These are phyloP conservation scores for Solanum hybrid DNA, from an alignment of 305 asterid species.

Conservation along the genomic window DNA sequence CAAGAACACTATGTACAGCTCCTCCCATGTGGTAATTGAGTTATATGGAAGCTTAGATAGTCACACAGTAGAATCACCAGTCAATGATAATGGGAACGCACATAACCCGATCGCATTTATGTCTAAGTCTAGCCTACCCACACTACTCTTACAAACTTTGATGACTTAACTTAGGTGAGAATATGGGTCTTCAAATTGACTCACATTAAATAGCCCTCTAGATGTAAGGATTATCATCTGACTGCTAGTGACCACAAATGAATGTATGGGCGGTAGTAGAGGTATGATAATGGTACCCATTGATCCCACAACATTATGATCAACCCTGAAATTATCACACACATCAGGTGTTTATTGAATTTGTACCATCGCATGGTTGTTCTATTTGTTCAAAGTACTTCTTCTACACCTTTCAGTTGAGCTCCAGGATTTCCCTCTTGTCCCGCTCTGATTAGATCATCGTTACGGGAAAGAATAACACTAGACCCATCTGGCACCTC, in stretches of 20 bases:
- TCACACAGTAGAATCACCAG: not conserved
- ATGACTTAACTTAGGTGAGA: not conserved
- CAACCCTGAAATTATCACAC: not conserved
- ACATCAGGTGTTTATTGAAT: not conserved
- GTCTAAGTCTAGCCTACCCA: not conserved
- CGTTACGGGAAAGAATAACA: not conserved
- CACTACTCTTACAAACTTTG: too few relatives aligned
- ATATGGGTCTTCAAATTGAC: not conserved
- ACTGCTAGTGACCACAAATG: too few relatives aligned
- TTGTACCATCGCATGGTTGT: not conserved
- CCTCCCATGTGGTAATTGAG: not conserved
- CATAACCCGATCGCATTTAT: not conserved
- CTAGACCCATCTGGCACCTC: not conserved
- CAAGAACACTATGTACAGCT: not conserved
- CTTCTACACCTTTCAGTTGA: not conserved
- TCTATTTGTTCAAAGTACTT: not conserved
- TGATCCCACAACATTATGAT: not conserved
- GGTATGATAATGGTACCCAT: not conserved
- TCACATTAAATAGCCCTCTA: not conserved
- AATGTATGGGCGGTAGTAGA: not conserved
- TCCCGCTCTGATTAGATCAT: not conserved
- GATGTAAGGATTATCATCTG: too few relatives aligned
- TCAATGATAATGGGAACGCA: not conserved
- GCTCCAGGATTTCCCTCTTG: not conserved
- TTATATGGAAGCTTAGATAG: not conserved